Conservation (phyloP, 176 grass and related monocot species). For the Eremochloa ophiuroides region DNA sequence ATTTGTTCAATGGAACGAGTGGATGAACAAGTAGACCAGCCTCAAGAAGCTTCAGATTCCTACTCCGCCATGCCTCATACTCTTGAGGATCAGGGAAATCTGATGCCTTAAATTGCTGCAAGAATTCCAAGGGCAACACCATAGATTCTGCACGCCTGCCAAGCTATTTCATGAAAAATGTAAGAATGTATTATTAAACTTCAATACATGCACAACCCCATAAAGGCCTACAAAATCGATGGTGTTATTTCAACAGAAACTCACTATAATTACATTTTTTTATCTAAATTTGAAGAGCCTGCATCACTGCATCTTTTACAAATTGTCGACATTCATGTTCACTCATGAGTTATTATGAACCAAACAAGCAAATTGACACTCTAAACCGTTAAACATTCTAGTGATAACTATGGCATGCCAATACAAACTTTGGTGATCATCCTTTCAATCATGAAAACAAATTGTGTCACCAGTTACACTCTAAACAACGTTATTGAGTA, state of each 20-base stretch:
- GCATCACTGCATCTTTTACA: background rate
- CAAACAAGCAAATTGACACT: constrained; percentile 5
- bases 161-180: constrained; percentile 48
- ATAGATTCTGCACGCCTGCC: constrained; percentile 74
- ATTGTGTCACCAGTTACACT: background rate
- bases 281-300: background rate
- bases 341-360: background rate
- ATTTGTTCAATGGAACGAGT: constrained; percentile 64
- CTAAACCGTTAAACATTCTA: constrained; percentile 1
- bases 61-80: constrained; percentile 66
- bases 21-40: constrained; percentile 83
- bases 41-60: constrained; percentile 90
- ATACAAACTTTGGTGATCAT: background rate
- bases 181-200: background rate
- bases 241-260: constrained; percentile 4
- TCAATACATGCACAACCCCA: background rate
- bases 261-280: background rate
- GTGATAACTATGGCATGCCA: background rate
- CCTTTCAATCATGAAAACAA: background rate
- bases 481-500: background rate
- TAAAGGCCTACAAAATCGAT: constrained; percentile 7
- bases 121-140: constrained; percentile 92
- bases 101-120: constrained; percentile 92
- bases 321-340: background rate
- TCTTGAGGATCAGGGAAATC: constrained; percentile 83